Evolutionary conservation across 2,329 filamentous ascomycete species (phyloP).

Genomic region (Arthrinium phaeospermum): DNA sequence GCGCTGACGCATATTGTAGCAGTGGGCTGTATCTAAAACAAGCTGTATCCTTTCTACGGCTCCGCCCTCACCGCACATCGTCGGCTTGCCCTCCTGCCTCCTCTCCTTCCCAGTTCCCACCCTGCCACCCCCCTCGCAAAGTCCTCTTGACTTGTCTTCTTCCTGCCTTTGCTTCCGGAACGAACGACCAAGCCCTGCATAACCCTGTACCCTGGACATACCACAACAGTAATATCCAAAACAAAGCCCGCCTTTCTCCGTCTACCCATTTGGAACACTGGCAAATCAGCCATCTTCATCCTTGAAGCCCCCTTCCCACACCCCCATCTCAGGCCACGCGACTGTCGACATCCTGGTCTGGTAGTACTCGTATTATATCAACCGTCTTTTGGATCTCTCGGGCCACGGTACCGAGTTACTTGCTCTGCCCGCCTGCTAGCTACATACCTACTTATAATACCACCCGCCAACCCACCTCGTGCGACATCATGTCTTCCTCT

Average conservation of each 20-base stretch:
- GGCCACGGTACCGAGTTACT: constrained; percentile 18
- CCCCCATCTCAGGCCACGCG: constrained; percentile 19
- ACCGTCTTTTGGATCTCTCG: constrained; percentile 12
- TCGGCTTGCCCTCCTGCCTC: not conserved
- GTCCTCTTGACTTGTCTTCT: constrained; percentile 1
- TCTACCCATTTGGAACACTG: constrained; percentile 16
- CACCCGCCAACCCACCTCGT: constrained; percentile 28
- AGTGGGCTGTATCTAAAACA: constrained; percentile 21
- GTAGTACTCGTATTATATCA: not conserved
- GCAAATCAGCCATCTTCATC: constrained; percentile 15
- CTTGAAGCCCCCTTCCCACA: constrained; percentile 13
- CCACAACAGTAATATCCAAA: constrained; percentile 18
- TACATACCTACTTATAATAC: constrained; percentile 23
- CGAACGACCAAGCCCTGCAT: constrained; percentile 12
- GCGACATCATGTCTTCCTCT: constrained; percentile 49
- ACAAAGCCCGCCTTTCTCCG: constrained; percentile 16
- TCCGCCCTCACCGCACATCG: constrained; percentile 15
- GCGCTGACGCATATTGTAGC: constrained; percentile 20
- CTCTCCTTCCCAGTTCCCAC: not conserved
- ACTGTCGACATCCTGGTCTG: constrained; percentile 8
- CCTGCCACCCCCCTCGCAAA: not conserved
- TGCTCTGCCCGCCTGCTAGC: not conserved
- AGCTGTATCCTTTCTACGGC: constrained; percentile 16
- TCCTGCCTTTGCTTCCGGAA: constrained; percentile 8
- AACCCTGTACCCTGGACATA: constrained; percentile 17